Percentiles rank a stretch among this genome's conserved stretches.
Conservation (phyloP, 805 yeast species). For the Saccharomycopsis sp. region DNA sequence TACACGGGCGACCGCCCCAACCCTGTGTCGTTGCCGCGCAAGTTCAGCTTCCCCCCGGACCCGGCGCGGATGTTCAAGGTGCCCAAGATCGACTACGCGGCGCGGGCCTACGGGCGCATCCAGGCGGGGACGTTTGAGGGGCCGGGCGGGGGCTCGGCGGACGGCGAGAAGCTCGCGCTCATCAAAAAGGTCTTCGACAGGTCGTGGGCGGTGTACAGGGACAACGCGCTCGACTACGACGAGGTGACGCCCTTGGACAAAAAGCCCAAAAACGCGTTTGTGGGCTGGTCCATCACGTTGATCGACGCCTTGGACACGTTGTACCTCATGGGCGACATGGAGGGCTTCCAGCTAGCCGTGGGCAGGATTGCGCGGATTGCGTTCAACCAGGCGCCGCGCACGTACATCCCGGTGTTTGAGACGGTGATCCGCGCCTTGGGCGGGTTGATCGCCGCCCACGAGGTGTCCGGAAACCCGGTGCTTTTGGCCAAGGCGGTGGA, state of each 20-base stretch:
- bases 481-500: conserved; percentile 37
- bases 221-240: conserved; percentile 40
- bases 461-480: conserved; percentile 34
- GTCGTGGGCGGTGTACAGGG: conserved; percentile 40
- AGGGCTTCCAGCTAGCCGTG: conserved; percentile 35
- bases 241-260: conserved; percentile 37
- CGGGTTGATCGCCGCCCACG: conserved; percentile 47
- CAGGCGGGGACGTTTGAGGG: conserved; percentile 27
- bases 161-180: conserved; percentile 25
- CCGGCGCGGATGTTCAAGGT: neutral
- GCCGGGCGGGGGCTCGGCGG: conserved; percentile 27
- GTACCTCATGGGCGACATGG: conserved; percentile 36
- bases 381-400: conserved; percentile 34
- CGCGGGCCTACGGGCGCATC: conserved; percentile 24
- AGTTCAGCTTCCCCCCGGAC: conserved; percentile 10
- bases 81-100: conserved; percentile 12
- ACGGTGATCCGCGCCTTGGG: conserved; percentile 47
- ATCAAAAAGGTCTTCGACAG: conserved; percentile 33
- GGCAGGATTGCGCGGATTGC: conserved; percentile 32
- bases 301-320: conserved; percentile 49
- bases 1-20: neutral
- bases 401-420: conserved; percentile 43
- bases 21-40: conserved; percentile 12
- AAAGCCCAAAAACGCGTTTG: conserved; percentile 33
- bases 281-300: conserved; percentile 45